These are phyloP conservation scores for Cercophora sp. DNA, from an alignment of 495 filamentous ascomycete species.

Conservation along the genomic window DNA sequence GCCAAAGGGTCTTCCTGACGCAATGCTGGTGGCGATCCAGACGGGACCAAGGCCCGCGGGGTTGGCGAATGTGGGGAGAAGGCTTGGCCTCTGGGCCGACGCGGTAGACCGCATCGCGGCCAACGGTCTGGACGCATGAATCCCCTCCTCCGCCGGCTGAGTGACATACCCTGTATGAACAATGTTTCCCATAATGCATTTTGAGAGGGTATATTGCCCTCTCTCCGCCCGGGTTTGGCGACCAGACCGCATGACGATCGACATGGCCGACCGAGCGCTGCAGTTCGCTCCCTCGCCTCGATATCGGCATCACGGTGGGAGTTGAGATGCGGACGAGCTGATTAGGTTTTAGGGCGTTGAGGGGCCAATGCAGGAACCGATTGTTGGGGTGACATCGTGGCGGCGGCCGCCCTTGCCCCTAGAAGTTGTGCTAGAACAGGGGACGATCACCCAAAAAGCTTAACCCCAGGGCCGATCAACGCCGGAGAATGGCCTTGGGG, in stretches of 20 bases:
- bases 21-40: background rate
- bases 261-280: slow-evolving; percentile 1
- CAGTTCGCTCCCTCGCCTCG: background rate
- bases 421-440: background rate
- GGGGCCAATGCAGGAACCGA: slow-evolving; percentile 12
- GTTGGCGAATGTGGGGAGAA: background rate
- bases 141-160: slow-evolving; percentile 4
- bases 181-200: slow-evolving; percentile 8
- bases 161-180: slow-evolving; percentile 8
- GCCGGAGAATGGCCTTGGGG: slow-evolving; percentile 13
- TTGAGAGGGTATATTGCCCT: background rate
- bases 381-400: slow-evolving; percentile 4
- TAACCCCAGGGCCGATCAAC: slow-evolving; percentile 6
- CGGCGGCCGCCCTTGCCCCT: background rate
- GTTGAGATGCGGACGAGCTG: too few relatives aligned
- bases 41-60: background rate
- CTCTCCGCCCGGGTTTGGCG: slow-evolving; percentile 9
- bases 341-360: too few relatives aligned
- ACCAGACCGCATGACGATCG: slow-evolving; percentile 9
- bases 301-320: too few relatives aligned
- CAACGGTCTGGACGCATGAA: background rate
- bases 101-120: background rate
- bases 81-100: background rate
- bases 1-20: background rate
- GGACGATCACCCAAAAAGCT: slow-evolving; percentile 17